A percentile compares a stretch with the other conserved stretches of the same genome.
These are phyloP conservation scores for Ophiostoma triangulosporum DNA, from an alignment of 2,329 filamentous ascomycete species.

Conservation along the genomic window DNA sequence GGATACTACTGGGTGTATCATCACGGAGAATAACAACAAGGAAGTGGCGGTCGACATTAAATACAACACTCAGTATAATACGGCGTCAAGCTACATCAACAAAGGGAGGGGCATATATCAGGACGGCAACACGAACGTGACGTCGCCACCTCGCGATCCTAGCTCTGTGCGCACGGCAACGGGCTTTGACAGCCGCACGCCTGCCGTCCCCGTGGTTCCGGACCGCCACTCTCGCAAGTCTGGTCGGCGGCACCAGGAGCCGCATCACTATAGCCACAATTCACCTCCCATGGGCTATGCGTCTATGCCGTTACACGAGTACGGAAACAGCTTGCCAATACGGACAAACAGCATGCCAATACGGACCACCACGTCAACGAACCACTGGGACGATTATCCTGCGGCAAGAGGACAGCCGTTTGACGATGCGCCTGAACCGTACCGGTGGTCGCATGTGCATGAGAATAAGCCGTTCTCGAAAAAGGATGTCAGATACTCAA, in stretches of 20 bases:
- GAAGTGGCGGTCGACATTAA: too few relatives aligned
- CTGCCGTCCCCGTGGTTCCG: conserved; percentile 3
- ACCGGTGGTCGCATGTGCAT: conserved; percentile 11
- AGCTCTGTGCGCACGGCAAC: conserved; percentile 13
- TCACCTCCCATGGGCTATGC: background rate
- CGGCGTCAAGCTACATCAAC: conserved; percentile 10
- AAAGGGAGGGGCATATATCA: too few relatives aligned
- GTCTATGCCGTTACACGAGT: background rate
- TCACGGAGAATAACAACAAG: too few relatives aligned
- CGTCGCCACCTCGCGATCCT: conserved; percentile 9
- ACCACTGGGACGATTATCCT: background rate
- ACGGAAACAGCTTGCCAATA: too few relatives aligned
- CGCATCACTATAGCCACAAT: conserved; percentile 10
- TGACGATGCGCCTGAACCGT: conserved; percentile 12
- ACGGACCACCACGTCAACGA: background rate
- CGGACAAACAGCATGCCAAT: too few relatives aligned
- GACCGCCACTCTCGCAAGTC: conserved; percentile 9
- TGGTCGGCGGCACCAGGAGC: conserved; percentile 11
- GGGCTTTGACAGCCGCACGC: conserved; percentile 11
- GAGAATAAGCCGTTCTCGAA: conserved; percentile 13
- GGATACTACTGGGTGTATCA: too few relatives aligned
- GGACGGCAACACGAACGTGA: conserved; percentile 12
- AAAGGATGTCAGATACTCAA: conserved; percentile 13
- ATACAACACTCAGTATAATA: too few relatives aligned
- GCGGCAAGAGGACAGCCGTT: background rate